phyloP scores from a whole-genome alignment of 2,329 filamentous ascomycete species.

The Colletotrichum camelliae region DNA sequence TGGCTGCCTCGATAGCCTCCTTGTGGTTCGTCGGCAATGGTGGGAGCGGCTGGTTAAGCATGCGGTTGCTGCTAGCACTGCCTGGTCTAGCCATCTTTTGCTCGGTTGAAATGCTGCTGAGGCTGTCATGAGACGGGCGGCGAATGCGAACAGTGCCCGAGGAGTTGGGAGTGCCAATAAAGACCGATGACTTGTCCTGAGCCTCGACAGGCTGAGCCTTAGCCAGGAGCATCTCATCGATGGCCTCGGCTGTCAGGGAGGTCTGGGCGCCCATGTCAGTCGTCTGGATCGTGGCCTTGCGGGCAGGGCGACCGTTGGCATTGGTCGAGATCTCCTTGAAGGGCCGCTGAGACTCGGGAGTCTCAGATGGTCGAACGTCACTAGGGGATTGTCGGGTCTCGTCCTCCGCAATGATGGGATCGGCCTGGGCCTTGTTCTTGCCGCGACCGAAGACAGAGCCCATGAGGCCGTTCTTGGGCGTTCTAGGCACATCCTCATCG shows the following conservation, averaged over 20 bases:
- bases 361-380: slow-evolving; percentile 44
- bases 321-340: slow-evolving; percentile 71
- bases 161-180: slow-evolving; percentile 42
- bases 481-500: slow-evolving; percentile 38
- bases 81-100: slow-evolving; percentile 59
- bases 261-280: slow-evolving; percentile 83
- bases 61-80: slow-evolving; percentile 72
- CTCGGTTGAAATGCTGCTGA: slow-evolving; percentile 41
- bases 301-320: slow-evolving; percentile 42
- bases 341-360: slow-evolving; percentile 61
- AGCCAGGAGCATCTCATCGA: slow-evolving; percentile 75
- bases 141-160: slow-evolving; percentile 48
- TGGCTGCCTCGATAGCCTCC: slow-evolving; percentile 82
- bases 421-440: slow-evolving; percentile 41
- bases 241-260: slow-evolving; percentile 78
- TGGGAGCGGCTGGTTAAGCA: slow-evolving; percentile 54
- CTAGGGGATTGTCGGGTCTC: slow-evolving; percentile 62
- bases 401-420: slow-evolving; percentile 67
- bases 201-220: slow-evolving; percentile 41
- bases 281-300: slow-evolving; percentile 49
- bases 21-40: slow-evolving; percentile 85
- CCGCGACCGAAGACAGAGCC: slow-evolving; percentile 50
- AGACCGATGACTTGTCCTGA: slow-evolving; percentile 36
- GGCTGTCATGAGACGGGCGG: slow-evolving; percentile 53
- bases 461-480: slow-evolving; percentile 43